Evolutionary conservation across 192 early-diverging fungal genomes (phyloP), one percentile per base, ranked within the genome.

Genomic region (Dissophora ornata): DNA sequence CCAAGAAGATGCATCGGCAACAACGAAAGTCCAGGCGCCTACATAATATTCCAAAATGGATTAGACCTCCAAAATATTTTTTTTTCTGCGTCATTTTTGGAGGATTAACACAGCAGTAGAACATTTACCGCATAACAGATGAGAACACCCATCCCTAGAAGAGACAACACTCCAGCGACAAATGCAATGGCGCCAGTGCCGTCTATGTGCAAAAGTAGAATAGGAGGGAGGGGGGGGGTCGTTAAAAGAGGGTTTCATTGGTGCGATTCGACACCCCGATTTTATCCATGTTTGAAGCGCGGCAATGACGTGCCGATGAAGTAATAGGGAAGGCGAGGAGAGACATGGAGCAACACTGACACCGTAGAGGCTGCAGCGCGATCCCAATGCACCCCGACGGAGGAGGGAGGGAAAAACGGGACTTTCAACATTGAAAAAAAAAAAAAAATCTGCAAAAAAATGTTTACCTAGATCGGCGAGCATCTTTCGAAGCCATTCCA

Each of bases 111-210:
- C n/a, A n/a, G n/a, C n/a, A n/a, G n/a, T n/a, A n/a, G n/a, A n/a
- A n/a, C n/a, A n/a, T n/a, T n/a, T 84, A 88, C 84, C 12, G 86
- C 87, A 48, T 90, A 90, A 18, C 61, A 71, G 19, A 90, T 68
- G 42, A 84, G 84, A 8, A 88, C 77, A 19, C 68, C 25, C 83
- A 84, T 85, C 15, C 88, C 88, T 8, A 85, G 15, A 9, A 87
- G 22, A 10, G 82, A 57, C 29, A 88, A 36, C 32, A 82, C 67
- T 10, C 83, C 85, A 0, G 83, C 53, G 12, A 85, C 73, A 67
- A 90, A 88, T 2, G 84, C 41, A 34, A 87, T 15, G 1, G 84
- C 81, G 10, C 64, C 73, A 22, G 62, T 40, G 34, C 71, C 71
- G 30, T 66, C 71, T 75, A 47, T 26, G 25, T 34, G 58, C 26